Evolutionary conservation across 2,329 filamentous ascomycete species (phyloP).

Genomic region (Aspergillaceae sp.): DNA sequence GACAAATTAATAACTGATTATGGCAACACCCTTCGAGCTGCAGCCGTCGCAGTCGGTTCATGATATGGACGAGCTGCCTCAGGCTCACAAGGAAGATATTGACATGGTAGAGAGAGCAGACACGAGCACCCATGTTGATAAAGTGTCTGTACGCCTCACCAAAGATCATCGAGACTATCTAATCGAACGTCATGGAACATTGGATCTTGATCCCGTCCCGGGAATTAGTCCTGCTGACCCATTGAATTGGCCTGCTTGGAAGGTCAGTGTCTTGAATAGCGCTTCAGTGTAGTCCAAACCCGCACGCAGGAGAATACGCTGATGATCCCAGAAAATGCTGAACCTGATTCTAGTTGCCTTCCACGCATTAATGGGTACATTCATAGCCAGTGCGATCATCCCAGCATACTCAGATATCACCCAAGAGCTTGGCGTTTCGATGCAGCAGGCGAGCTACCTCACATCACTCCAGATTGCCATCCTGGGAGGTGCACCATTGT

Average conservation of each 20-base stretch:
- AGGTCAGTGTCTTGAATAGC: constrained; percentile 24
- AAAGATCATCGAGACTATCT: constrained; percentile 40
- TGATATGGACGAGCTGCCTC: constrained; percentile 6
- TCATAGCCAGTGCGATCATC: constrained; percentile 49
- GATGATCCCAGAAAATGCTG: constrained; percentile 39
- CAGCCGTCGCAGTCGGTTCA: constrained; percentile 11
- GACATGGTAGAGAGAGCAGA: constrained; percentile 23
- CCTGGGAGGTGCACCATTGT: constrained; percentile 44
- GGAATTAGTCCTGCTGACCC: constrained; percentile 45
- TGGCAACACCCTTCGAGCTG: constrained; percentile 21
- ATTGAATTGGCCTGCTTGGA: constrained; percentile 50
- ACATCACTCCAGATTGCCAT: constrained; percentile 49
- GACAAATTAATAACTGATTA: constrained; percentile 1
- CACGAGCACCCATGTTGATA: constrained; percentile 14
- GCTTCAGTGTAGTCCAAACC: neutral
- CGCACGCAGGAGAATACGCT: neutral
- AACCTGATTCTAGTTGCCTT: constrained; percentile 51
- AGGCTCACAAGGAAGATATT: constrained; percentile 16
- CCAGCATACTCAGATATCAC: constrained; percentile 49
- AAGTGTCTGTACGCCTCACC: constrained; percentile 19
- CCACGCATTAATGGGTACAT: constrained; percentile 51
- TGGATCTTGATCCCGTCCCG: constrained; percentile 48
- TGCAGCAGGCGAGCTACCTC: constrained; percentile 46
- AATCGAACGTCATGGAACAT: constrained; percentile 45
- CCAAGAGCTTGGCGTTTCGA: constrained; percentile 39